These are phyloP conservation scores for Gamsiella multidivaricata DNA, from an alignment of 192 early-diverging fungal species.

Conservation along the genomic window DNA sequence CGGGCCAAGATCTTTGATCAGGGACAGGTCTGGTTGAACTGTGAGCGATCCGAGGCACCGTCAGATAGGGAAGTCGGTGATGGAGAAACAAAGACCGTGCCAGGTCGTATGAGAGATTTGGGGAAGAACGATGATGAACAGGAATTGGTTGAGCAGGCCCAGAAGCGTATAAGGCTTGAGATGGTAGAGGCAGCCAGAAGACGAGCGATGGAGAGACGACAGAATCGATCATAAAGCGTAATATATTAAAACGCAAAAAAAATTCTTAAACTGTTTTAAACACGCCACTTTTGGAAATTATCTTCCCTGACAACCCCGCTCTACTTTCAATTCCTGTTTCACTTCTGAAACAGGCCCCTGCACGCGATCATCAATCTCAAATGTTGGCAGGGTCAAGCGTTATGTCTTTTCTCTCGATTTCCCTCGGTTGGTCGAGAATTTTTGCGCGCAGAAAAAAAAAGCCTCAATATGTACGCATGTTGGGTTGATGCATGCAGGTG, in stretches of 20 bases:
- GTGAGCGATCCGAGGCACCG: slow-evolving; percentile 11
- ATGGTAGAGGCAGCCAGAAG: slow-evolving; percentile 55
- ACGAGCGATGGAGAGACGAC: slow-evolving; percentile 55
- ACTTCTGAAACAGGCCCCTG: not conserved
- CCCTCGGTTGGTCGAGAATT: too few relatives aligned
- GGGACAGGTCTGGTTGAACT: slow-evolving; percentile 33
- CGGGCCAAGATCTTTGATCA: slow-evolving; percentile 39
- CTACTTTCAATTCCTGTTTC: not conserved
- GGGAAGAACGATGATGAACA: not conserved
- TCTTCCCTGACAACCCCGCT: too few relatives aligned
- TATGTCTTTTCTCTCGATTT: too few relatives aligned
- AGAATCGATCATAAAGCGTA: slow-evolving; percentile 6
- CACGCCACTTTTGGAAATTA: too few relatives aligned
- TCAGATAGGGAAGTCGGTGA: not conserved
- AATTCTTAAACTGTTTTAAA: not conserved
- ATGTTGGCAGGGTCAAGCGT: too few relatives aligned
- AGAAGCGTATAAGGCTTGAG: slow-evolving; percentile 50
- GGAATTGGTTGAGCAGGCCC: slow-evolving; percentile 27
- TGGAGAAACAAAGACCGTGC: not conserved
- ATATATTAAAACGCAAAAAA: not conserved
- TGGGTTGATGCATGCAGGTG: too few relatives aligned
- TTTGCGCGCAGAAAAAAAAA: too few relatives aligned
- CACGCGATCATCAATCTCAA: not conserved
- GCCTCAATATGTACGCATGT: too few relatives aligned
- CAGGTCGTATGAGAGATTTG: not conserved